Base-by-base conservation (phyloP, 225 moss, liverwort and hornwort genomes). In the Marchantia paleacea region DNA sequence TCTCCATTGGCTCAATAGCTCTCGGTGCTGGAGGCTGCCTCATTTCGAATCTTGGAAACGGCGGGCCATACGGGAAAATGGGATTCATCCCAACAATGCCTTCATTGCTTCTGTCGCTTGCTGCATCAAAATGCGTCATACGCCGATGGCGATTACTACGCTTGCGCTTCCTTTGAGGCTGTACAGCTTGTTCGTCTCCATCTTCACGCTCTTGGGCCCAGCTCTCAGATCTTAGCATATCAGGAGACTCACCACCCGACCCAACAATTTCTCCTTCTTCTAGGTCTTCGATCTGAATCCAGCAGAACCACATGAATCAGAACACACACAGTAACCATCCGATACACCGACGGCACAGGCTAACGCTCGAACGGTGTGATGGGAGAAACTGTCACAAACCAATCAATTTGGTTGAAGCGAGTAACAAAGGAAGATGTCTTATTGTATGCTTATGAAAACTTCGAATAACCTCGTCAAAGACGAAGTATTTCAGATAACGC, bases 231-330 rank as follows among this genome's bases (percentile, higher is more conserved):
- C 87, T 88, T 76, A 91, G 84, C 72, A 55, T 79, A 71, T 91
- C 95, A 52, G 88, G 82, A 62, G 84, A 86, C 61, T 94, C 95
- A 81, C 92, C 99, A 65, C 91, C 89, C 70, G 95, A 99, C 66
- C 90, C 99, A 70, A 87, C 99, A 81, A 99, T 99, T 81, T 99
- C 99, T 52, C 99, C 99, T 87, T 99, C 99, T 87, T 99, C 99
- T 16, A 99, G 86, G 76, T 95, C 99, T 83, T 99, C 99, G 69
- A 80, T 91, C 94, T 97, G 86, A 26, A 75, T 29, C 15, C 48
- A 20, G 48, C 39, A 39, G 39, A 39, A 39, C 39, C 2, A 39
- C 39, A 5, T 39, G 39, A 39, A 39, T 39, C 5, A 39, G 3
- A 39, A 39, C 39, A 39, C n/a, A n/a, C n/a, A n/a, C n/a, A n/a